Percentiles rank a stretch among this genome's conserved stretches.
Evolutionary conservation across 441 rosid genomes (phyloP).

Genomic region (Pelargonium australe): DNA sequence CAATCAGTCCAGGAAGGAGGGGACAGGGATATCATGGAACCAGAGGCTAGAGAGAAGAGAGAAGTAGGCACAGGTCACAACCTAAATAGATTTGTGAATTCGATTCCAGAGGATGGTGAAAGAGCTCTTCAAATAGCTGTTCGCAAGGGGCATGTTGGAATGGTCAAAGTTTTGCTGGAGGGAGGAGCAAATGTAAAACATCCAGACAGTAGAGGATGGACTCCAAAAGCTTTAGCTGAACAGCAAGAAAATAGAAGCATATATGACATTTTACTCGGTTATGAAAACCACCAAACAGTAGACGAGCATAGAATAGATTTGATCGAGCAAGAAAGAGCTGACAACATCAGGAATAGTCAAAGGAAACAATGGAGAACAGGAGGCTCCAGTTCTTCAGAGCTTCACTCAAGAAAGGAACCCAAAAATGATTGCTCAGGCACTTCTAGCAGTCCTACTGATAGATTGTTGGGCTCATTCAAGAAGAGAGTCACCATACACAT

Average conservation of each 20-base stretch:
- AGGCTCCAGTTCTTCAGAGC: slow-evolving; percentile 21
- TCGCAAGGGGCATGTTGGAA: slow-evolving; percentile 45
- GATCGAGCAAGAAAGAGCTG: slow-evolving; percentile 28
- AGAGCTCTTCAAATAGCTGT: slow-evolving; percentile 44
- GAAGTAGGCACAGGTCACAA: slow-evolving; percentile 24
- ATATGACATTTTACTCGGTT: slow-evolving; percentile 38
- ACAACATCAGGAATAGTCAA: slow-evolving; percentile 22
- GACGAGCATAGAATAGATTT: slow-evolving; percentile 54
- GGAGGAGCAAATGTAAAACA: slow-evolving; percentile 42
- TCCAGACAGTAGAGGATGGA: slow-evolving; percentile 44
- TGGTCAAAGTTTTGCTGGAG: slow-evolving; percentile 48
- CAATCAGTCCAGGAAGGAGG: slow-evolving; percentile 26
- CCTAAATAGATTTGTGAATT: slow-evolving; percentile 21
- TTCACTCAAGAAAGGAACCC: slow-evolving; percentile 23
- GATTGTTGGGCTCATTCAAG: slow-evolving; percentile 25
- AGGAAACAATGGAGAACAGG: slow-evolving; percentile 23
- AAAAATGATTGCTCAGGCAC: slow-evolving; percentile 26
- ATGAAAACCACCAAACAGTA: slow-evolving; percentile 33
- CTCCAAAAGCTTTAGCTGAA: slow-evolving; percentile 49
- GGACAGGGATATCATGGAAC: slow-evolving; percentile 18
- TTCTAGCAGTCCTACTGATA: slow-evolving; percentile 20
- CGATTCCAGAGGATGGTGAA: slow-evolving; percentile 36
- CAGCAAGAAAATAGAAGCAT: slow-evolving; percentile 42
- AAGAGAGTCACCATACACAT: slow-evolving; percentile 82
- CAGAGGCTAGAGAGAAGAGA: slow-evolving; percentile 25